Base-by-base conservation (phyloP, 202 grass and related monocot species). In the Musa balbisiana region DNA sequence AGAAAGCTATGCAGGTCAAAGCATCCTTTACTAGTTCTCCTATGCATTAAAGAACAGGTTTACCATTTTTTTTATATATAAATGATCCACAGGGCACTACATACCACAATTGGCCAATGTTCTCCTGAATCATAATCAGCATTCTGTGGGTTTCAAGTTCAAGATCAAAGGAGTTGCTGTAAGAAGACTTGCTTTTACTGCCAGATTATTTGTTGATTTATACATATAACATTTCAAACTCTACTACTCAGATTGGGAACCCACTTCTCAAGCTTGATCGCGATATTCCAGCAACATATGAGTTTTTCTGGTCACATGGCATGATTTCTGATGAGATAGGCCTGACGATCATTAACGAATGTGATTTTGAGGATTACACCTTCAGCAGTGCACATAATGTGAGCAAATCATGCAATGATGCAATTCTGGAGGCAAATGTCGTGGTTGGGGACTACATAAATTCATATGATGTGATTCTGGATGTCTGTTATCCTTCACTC, bases 261-360 rank as follows among this genome's bases (percentile, higher is more conserved):
- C 95, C 95, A 1, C 85, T 99, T 62, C 81, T 99, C 60, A 99
- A 90, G 73, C 89, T 95, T 77, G 91, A 99, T 70, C 91, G 85
- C 78, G 91, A 99, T 81, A 72, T 83, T 53, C 87, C 89, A 43
- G 89, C 95, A 21, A 95, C 87, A 26, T 99, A 88, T 10, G 95
- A 99, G 73, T 99, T 89, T 49, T 99, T 99, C 72, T 99, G 95
- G 95, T 99, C 95, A 11, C 95, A 99, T 58, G 95, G 95, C 69
- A 99, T 99, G 91, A 95, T 95, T 64, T 99, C 95, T 29, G 95
- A 99, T 52, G 95, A 99, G 83, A 83, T 95, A 69, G 92, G 90
- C 78, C 85, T 99, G 1, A 77, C 85, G 0, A 94, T 99, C 66
- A 95, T 84, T 85, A 76, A 87, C 53, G 22, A 75, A 67, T 99